Conservation (phyloP, 257 asterid species). For the Solanum sparsipilum region DNA sequence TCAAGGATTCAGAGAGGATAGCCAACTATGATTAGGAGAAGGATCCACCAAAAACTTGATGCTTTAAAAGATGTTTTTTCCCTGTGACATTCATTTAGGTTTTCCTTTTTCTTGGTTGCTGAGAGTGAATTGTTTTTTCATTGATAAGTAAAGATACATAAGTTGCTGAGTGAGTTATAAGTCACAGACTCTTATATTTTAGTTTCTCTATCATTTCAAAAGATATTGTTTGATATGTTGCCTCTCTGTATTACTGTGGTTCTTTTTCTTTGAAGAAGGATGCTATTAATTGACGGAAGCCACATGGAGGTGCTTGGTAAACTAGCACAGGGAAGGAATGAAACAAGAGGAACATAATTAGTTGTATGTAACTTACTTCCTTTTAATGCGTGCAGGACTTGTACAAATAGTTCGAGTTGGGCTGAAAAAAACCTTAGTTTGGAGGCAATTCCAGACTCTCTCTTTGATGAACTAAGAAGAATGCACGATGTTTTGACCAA, state of each 20-base stretch:
- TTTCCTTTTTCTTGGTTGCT: background rate
- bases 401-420: conserved; percentile 91
- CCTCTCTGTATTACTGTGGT: background rate
- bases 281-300: background rate
- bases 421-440: conserved; percentile 51
- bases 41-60: background rate
- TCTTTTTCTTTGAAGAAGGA: background rate
- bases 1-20: background rate
- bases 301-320: background rate
- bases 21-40: background rate
- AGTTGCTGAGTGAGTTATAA: background rate
- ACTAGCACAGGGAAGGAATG: background rate
- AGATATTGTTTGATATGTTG: background rate
- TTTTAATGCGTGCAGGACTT: conserved; percentile 44
- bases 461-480: conserved; percentile 49
- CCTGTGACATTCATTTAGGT: background rate
- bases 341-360: background rate
- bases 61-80: background rate
- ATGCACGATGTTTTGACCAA: conserved; percentile 29
- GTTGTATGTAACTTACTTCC: background rate
- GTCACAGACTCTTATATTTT: background rate
- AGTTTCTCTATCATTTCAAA: background rate
- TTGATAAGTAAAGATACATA: background rate
- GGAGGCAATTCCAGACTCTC: conserved; percentile 49
- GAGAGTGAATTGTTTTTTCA: background rate